These are phyloP conservation scores for Symbiodinium natans DNA, from an alignment of 73 alveolate species.

Conservation along the genomic window DNA sequence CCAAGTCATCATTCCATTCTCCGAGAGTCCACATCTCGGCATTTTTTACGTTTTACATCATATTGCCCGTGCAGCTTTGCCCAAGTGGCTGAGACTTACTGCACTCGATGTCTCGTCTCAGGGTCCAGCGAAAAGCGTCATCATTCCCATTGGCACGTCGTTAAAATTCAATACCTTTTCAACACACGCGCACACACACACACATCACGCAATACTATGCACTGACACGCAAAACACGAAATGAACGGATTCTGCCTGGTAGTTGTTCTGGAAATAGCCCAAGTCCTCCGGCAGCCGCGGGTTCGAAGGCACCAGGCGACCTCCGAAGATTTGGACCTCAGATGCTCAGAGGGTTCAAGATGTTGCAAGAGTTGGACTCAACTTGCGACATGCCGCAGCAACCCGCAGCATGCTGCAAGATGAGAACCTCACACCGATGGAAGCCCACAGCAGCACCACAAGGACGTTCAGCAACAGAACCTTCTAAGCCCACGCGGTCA, in stretches of 20 bases:
- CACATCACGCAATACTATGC: background rate
- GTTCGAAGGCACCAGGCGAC: slow-evolving; percentile 76
- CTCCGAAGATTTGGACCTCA: slow-evolving; percentile 80
- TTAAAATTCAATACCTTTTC: slow-evolving; percentile 83
- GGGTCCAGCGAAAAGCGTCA: slow-evolving; percentile 50
- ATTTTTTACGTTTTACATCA: background rate
- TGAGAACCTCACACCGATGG: slow-evolving; percentile 30
- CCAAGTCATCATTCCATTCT: slow-evolving; percentile 83
- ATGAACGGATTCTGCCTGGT: slow-evolving; percentile 3
- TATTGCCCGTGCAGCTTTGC: too few species aligned
- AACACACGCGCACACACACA: too few species aligned
- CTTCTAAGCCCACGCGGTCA: background rate
- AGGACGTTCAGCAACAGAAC: slow-evolving; percentile 62
- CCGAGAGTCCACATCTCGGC: slow-evolving; percentile 80
- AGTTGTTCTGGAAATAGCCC: slow-evolving; percentile 78
- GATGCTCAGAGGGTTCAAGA: background rate
- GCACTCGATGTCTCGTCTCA: too few species aligned
- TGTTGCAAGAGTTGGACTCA: background rate
- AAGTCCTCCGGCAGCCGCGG: slow-evolving; percentile 65
- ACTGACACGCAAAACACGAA: background rate
- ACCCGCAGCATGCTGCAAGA: background rate
- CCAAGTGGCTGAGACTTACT: too few species aligned
- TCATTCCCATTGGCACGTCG: slow-evolving; percentile 85
- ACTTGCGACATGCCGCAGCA: too few species aligned
- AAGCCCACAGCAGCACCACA: slow-evolving; percentile 87